phyloP scores from a whole-genome alignment of 2,329 filamentous ascomycete genomes.

The Cercospora sp. region DNA sequence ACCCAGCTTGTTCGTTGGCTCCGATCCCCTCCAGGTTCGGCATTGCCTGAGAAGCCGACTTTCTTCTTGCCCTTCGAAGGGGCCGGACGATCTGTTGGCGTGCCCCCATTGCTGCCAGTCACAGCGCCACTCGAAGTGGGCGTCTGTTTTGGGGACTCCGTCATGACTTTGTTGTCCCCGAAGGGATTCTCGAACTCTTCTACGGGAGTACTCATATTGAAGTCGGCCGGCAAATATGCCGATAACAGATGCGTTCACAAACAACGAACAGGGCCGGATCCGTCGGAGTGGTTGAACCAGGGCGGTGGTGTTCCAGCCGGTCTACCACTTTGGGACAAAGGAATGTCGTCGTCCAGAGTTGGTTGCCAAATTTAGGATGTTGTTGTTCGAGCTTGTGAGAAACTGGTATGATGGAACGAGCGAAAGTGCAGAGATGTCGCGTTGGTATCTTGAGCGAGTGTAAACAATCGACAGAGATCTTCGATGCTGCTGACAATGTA shows the following conservation, averaged over 20 bases:
- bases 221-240: not conserved
- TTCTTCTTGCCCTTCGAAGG: constrained; percentile 29
- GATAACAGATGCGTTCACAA: not conserved
- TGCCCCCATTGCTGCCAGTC: constrained; percentile 23
- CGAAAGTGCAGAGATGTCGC: not conserved
- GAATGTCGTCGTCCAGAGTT: constrained; percentile 1
- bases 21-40: constrained; percentile 17
- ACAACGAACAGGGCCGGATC: constrained; percentile 7
- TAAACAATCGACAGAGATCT: not conserved
- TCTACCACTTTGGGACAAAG: constrained; percentile 8
- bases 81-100: constrained; percentile 16
- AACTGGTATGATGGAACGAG: not conserved
- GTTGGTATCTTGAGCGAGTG: not conserved
- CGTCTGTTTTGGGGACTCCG: constrained; percentile 16
- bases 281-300: constrained; percentile 5
- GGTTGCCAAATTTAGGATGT: not conserved
- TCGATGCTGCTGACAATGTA: not conserved
- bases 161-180: constrained; percentile 16
- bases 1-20: constrained; percentile 25
- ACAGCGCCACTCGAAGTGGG: constrained; percentile 21
- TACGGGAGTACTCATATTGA: constrained; percentile 26
- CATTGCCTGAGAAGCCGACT: constrained; percentile 29
- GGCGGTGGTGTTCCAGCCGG: not conserved
- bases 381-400: not conserved
- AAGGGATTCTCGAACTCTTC: constrained; percentile 29